Evolutionary conservation across 2,329 filamentous ascomycete species (phyloP), one percentile per base, ranked within the genome.

Genomic region (Stenocarpella maydis): DNA sequence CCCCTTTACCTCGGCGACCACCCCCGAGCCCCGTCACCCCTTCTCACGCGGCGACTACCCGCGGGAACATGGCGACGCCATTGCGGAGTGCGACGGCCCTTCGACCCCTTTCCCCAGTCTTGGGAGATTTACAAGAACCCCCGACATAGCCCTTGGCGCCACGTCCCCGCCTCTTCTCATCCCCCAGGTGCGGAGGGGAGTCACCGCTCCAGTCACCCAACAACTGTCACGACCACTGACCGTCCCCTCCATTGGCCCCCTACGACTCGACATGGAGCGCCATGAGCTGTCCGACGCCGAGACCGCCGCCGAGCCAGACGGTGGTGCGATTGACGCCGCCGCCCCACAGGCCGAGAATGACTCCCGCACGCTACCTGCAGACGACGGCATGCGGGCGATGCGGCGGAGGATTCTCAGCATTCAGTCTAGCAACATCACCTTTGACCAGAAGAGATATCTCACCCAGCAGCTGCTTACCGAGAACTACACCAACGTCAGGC

Each of bases 341-440:
- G 66, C n/a, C n/a, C n/a, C 78, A 75, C 69, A 75, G 73, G 53
- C 66, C 9, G 39, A 67, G 17, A 64, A 15, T 12, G 65, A 47
- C 37, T 41, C 69, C 15, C 61, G 74, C 77, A 49, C n/a, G 17
- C 77, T 94, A 49, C 92, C 92, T 1, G 93, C 91, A 76, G 91
- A 95, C 76, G 93, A 96, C 82, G 93, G 93, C 53, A 95, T 93
- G 90, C 84, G 86, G 21, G 79, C 82, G 67, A 79, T 95, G 74
- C 85, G 93, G 74, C 85, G 82, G 72, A 88, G 88, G 71, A 94
- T 96, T 73, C 85, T 91, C 70, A 83, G 82, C 26, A 91, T 95
- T 71, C 91, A 93, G 77, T 83, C 86, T 31, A 84, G 85, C 73
- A 83, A 88, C 28, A 83, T 90, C 58, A 79, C 86, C 4, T 83